Evolutionary conservation across 495 filamentous ascomycete genomes (phyloP).

Genomic region (Entonaema liquescens): DNA sequence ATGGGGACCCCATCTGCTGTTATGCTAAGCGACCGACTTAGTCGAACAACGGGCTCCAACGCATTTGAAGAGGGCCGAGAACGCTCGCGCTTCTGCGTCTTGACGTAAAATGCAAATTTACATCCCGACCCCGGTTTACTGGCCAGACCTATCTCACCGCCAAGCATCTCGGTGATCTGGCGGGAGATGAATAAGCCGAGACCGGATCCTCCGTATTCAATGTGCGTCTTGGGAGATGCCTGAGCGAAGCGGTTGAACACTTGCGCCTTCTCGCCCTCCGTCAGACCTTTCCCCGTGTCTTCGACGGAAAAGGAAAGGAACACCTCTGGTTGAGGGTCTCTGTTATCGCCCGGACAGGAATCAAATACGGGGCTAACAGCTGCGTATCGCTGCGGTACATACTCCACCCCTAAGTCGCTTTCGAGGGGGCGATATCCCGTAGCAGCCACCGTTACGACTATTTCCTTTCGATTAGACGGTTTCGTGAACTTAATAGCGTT

Average conservation of each 20-base stretch:
- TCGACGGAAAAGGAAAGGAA: slow-evolving; percentile 75
- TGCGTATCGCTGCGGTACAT: slow-evolving; percentile 42
- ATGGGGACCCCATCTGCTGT: slow-evolving; percentile 37
- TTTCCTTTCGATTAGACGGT: slow-evolving; percentile 56
- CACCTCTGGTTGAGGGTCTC: slow-evolving; percentile 50
- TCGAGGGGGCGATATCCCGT: slow-evolving; percentile 56
- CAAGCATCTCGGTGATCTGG: slow-evolving; percentile 76
- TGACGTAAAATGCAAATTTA: slow-evolving; percentile 82
- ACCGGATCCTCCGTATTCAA: slow-evolving; percentile 79
- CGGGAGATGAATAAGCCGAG: slow-evolving; percentile 81
- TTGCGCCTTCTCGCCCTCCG: slow-evolving; percentile 68
- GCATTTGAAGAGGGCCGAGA: background rate
- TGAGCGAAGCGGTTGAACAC: slow-evolving; percentile 82
- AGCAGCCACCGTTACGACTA: slow-evolving; percentile 67
- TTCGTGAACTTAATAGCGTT: slow-evolving; percentile 83
- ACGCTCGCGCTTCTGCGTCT: slow-evolving; percentile 48
- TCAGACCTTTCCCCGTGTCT: slow-evolving; percentile 78
- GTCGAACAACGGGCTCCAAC: slow-evolving; percentile 12
- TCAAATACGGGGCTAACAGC: slow-evolving; percentile 4
- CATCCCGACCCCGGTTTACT: slow-evolving; percentile 72
- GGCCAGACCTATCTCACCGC: slow-evolving; percentile 77
- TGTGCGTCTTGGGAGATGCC: slow-evolving; percentile 74
- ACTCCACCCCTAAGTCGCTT: slow-evolving; percentile 52
- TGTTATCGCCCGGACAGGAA: slow-evolving; percentile 35
- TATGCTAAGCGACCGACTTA: slow-evolving; percentile 36